phyloP scores from a whole-genome alignment of 176 grass and related monocot species.

The Juncus effusus region DNA sequence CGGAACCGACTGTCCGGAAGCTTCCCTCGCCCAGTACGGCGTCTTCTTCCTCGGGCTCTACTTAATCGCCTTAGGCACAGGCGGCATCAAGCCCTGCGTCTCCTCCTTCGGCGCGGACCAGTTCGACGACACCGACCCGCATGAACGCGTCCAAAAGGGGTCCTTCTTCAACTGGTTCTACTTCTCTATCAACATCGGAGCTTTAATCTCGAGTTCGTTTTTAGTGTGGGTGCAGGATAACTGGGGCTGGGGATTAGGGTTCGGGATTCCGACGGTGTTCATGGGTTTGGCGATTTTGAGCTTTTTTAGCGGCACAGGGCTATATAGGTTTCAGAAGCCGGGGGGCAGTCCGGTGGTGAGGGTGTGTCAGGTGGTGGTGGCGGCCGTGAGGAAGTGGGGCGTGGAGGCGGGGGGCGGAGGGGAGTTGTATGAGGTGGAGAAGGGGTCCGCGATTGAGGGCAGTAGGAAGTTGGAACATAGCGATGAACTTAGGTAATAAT shows the following conservation, averaged over 20 bases:
- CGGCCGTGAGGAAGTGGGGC: constrained; percentile 66
- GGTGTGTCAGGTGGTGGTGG: constrained; percentile 67
- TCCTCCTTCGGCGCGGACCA: constrained; percentile 89
- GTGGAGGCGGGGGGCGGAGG: constrained; percentile 42
- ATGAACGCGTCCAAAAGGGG: constrained; percentile 65
- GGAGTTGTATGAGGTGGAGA: constrained; percentile 64
- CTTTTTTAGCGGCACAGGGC: constrained; percentile 68
- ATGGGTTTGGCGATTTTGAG: constrained; percentile 87
- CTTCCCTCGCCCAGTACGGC: constrained; percentile 58
- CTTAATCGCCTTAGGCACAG: constrained; percentile 76
- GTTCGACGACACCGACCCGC: constrained; percentile 83
- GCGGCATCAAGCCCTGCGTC: constrained; percentile 87
- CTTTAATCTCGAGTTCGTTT: constrained; percentile 86
- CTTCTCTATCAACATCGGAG: constrained; percentile 85
- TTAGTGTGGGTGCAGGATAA: constrained; percentile 96
- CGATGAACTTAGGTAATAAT: constrained; percentile 53
- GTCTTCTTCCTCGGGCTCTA: constrained; percentile 83
- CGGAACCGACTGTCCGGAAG: constrained; percentile 57
- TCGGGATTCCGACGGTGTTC: constrained; percentile 80
- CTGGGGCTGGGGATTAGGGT: constrained; percentile 74
- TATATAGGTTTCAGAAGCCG: constrained; percentile 84
- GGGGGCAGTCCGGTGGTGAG: constrained; percentile 84
- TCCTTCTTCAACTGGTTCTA: constrained; percentile 98
- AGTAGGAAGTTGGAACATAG: constrained; percentile 78
- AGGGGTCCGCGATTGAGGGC: constrained; percentile 76